phyloP scores from a whole-genome alignment of 257 asterid genomes.

The Eucommia ulmoides region DNA sequence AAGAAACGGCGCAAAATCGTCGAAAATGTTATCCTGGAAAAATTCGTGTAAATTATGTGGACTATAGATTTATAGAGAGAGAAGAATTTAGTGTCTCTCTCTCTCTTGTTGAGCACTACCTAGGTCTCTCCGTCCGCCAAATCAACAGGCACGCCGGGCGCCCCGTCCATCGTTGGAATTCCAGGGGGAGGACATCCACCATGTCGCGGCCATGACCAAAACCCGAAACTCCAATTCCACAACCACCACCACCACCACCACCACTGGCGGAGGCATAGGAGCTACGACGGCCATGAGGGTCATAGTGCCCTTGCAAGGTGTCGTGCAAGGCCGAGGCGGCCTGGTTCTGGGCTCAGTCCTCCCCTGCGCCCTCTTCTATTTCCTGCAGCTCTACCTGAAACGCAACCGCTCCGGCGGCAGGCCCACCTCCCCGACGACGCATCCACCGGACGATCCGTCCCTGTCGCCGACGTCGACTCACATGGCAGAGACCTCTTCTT shows the following conservation, averaged over 20 bases:
- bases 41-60: no score
- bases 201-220: slow-evolving; percentile 31
- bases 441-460: slow-evolving; percentile 15
- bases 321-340: slow-evolving; percentile 66
- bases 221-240: no score
- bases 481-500: slow-evolving; percentile 18
- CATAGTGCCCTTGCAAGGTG: slow-evolving; percentile 63
- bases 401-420: slow-evolving; percentile 27
- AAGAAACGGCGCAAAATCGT: no score
- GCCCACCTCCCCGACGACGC: slow-evolving; percentile 4
- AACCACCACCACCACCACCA: slow-evolving; percentile 15
- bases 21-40: no score
- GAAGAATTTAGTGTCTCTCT: no score
- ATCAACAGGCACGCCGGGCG: no score
- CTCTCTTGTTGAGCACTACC: no score
- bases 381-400: slow-evolving; percentile 47
- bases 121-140: no score
- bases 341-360: slow-evolving; percentile 47
- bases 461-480: slow-evolving; percentile 16
- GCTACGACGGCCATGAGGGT: slow-evolving; percentile 59
- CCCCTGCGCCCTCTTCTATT: slow-evolving; percentile 66
- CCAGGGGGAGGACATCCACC: no score
- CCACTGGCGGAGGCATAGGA: slow-evolving; percentile 22
- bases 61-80: no score
- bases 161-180: no score